Evolutionary conservation across 2,329 filamentous ascomycete species (phyloP), one percentile per base, ranked within the genome.

Genomic region (Arthrobotrys pseudoclavata): DNA sequence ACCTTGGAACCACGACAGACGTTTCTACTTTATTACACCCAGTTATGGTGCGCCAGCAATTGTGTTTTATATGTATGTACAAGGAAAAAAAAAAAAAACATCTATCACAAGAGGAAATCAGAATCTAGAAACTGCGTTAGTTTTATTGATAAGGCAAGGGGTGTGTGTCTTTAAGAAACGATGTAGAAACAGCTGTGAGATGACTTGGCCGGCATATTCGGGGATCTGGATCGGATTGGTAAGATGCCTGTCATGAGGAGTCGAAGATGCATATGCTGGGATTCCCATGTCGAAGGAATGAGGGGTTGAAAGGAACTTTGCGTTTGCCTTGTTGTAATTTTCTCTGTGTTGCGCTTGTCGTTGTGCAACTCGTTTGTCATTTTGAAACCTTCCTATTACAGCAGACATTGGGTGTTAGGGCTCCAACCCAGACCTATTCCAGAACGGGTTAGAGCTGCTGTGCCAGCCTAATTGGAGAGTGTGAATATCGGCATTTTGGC

Each of bases 401-500:
- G 18, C 10, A 1, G 20, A n/a, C 20, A 3, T 53, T 29, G 20
- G 31, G 64, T 55, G 55, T 77, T 77, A 77, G 74, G 74, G 74
- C 74, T 77, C 52, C 74, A 77, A 47, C 74, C 74, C 74, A 77
- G 67, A 42, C 42, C 67, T 63, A 67, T n/a, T 60, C 67, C 67
- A 6, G 12, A 77, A 62, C 24, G 2, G 74, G 74, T 29, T 70
- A 74, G 69, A 20, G 9, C 34, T n/a, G 47, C 22, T 47, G 9
- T 55, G 2, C 42, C 47, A 55, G 60, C 52, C 69, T 60, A 53
- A 53, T 74, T 62, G 52, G 69, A 55, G 60, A 61, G 61, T 77
- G 74, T 77, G 74, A 77, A 77, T 77, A 77, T 77, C 74, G 74
- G 67, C 74, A 60, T 60, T 71, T 71, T 77, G 69, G 74, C 74